Evolutionary conservation across 306 rosid genomes (phyloP), one percentile per base, ranked within the genome.

Genomic region (Gillenia trifoliata): DNA sequence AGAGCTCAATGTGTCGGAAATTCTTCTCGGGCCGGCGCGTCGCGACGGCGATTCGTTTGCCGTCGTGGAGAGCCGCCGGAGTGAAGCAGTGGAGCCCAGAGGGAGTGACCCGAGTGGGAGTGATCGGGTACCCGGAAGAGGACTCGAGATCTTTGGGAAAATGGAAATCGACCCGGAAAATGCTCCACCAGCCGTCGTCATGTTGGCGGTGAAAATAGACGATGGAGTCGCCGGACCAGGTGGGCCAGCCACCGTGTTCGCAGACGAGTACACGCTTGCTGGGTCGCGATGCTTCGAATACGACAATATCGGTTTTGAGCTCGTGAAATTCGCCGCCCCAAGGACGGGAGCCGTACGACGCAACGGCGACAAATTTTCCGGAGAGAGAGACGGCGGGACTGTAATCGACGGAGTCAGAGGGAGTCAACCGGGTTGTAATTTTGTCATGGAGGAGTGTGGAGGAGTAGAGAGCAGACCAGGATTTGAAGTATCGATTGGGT

Each of bases 111-210:
- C 93, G 89, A 52, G 75, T 54, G 0, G 91, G 82, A 6, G 68
- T 12, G 3, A 54, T 22, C 29, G 82, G 77, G 5, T 70, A 57
- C 1, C 26, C 70, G 5, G 43, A 26, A 1, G 75, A 40, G 8
- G 45, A 40, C 0, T 79, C 76, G 0, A 75, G 29, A 55, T 70
- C 70, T 63, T 40, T 40, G 15, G 45, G 15, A 40, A 40, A 40
- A 40, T 72, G 86, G 0, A 88, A 73, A 9, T 88, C 90, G 0
- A 82, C 80, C 25, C 84, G 84, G 47, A 79, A 93, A 47, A 93
- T 84, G 90, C 96, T 88, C 98, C 92, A 89, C 94, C 98, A 93
- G 1, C 94, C 96, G 38, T 91, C 92, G 0, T 89, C 88, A 1
- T 88, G 90, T 54, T 63, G 70, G 31, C 86, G 81, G 54, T 93